A percentile compares a stretch with the other conserved stretches of the same genome.
Conservation (phyloP, 768 basidiomycete species). For the Naganishia randhawae region DNA sequence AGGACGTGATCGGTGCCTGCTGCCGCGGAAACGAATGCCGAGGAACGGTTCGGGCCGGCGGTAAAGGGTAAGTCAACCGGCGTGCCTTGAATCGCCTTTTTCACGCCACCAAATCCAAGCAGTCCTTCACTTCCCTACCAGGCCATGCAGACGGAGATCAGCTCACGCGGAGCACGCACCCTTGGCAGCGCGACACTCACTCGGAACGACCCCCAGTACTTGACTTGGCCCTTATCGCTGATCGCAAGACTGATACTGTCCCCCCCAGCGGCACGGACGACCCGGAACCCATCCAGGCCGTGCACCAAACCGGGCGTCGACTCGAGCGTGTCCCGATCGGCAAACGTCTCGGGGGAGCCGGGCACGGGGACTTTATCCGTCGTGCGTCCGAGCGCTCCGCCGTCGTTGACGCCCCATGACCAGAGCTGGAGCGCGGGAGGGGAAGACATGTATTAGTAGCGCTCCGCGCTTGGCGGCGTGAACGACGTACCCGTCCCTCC, state of each 20-base stretch:
- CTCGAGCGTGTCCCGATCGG: constrained; percentile 52
- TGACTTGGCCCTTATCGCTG: constrained; percentile 70
- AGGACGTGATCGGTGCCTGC: constrained; percentile 86
- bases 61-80: constrained; percentile 49
- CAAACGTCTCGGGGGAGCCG: constrained; percentile 45
- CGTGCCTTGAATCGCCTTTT: constrained; percentile 42
- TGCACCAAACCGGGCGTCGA: constrained; percentile 52
- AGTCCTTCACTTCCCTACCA: constrained; percentile 48
- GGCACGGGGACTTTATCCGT: constrained; percentile 58
- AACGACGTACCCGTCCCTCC: constrained; percentile 70
- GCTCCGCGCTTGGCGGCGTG: neutral
- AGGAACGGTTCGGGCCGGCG: constrained; percentile 41
- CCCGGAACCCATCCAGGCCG: constrained; percentile 67
- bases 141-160: too few species aligned
- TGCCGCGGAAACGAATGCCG: constrained; percentile 65
- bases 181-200: constrained; percentile 54
- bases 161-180: too few species aligned
- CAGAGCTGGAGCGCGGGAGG: constrained; percentile 34
- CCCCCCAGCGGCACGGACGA: constrained; percentile 75
- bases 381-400: constrained; percentile 77
- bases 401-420: constrained; percentile 63
- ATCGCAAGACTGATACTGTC: constrained; percentile 85
- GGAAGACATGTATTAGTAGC: neutral
- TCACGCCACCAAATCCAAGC: constrained; percentile 47
- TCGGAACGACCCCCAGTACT: constrained; percentile 85